Conservation (phyloP, 2,329 filamentous ascomycete genomes). For the Fusarium solani-melongenae region DNA sequence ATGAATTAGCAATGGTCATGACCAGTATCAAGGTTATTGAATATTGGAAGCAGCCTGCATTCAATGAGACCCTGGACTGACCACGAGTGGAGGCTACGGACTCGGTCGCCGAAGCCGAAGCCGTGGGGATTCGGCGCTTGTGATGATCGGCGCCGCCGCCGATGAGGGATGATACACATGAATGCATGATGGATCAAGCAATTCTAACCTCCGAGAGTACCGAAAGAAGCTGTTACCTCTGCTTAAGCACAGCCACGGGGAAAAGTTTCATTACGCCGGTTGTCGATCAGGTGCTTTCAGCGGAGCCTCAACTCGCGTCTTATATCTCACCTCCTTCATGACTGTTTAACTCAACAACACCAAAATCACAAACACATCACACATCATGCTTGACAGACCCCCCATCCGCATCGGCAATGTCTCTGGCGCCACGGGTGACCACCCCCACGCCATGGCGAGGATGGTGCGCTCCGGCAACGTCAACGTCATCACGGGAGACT, state of each 20-base stretch:
- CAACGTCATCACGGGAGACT: constrained; percentile 54
- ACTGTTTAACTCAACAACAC: not conserved
- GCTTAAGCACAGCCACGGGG: not conserved
- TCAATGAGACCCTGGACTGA: not conserved
- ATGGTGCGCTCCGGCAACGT: constrained; percentile 47
- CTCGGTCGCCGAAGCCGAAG: constrained; percentile 33
- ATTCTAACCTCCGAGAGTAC: not conserved
- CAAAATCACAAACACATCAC: not conserved
- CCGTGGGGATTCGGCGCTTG: constrained; percentile 3
- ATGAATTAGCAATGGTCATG: too few relatives aligned
- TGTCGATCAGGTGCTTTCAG: not conserved
- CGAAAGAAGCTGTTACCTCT: not conserved
- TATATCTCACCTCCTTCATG: not conserved
- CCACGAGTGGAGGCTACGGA: not conserved
- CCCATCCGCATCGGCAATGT: constrained; percentile 49
- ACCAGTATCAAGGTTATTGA: too few relatives aligned
- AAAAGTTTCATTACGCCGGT: not conserved
- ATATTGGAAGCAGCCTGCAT: not conserved
- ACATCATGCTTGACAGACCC: constrained; percentile 44
- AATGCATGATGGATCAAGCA: constrained; percentile 5
- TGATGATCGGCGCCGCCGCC: constrained; percentile 23
- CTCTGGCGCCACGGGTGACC: constrained; percentile 49
- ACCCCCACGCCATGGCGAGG: constrained; percentile 48
- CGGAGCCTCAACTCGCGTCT: constrained; percentile 1
- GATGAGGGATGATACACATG: not conserved